Base-by-base conservation (phyloP, 139 green algal species). In the Zygnema cylindricum region DNA sequence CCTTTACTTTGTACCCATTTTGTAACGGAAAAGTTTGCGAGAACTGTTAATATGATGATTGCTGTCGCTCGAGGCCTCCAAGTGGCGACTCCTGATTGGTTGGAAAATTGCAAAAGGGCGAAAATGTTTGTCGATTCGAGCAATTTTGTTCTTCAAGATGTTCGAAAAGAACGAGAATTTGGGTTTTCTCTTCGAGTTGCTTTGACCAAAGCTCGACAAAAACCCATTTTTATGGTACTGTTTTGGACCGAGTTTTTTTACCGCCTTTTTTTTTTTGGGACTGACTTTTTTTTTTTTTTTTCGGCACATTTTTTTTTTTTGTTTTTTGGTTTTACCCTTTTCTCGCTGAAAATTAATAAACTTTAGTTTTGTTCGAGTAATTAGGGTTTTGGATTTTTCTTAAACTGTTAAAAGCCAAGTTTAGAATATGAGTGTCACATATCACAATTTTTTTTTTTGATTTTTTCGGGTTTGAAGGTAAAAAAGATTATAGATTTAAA, bases 41-140 rank as follows among this genome's bases (percentile, higher is more conserved):
- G 81, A 41, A 87, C 81, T 36, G 81, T 42, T 16, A 87, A 87
- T 43, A 87, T 87, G 81, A 63, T 87, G 69, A 69, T 86, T 63
- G 54, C 81, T 85, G 7, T 87, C 22, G 81, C 54, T 35, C 2
- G 41, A 42, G 81, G 81, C 38, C 11, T 21, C 32, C 81, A 84
- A 63, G 71, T 87, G 2, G 81, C 87, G n/a, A 85, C 33, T 41
- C 63, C 81, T 35, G 35, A 35, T 63, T 87, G 81, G 81, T 69
- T 87, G 41, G 81, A 87, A 69, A 35, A 3, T 3, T 87, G 81
- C 71, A 2, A 7, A n/a, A 3, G 7, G 23, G 81, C 3, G 16
- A 43, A 35, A 35, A 42, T 49, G 81, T 39, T 87, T 41, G 32
- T 87, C 2, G 81, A 84, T 38, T 7, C 33, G n/a, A 7, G 30